A percentile compares a stretch with the other conserved stretches of the same genome.
Conservation (phyloP, 2,329 filamentous ascomycete genomes). For the Neurospora sp. region DNA sequence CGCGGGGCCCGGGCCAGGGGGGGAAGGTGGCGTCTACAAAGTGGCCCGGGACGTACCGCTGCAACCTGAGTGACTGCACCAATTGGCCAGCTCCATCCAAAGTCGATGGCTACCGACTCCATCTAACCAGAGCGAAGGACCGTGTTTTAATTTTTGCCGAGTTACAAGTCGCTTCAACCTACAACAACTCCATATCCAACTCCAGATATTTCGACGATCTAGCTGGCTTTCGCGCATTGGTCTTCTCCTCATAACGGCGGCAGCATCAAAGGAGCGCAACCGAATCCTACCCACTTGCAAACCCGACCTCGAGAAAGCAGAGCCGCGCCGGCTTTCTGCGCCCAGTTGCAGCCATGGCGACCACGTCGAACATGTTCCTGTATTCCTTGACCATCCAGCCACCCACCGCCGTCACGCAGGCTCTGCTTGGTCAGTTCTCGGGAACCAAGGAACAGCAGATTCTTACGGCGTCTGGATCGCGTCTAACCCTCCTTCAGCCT, state of each 20-base stretch:
- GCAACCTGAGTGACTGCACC: neutral
- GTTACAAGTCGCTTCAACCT: neutral
- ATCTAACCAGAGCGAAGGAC: neutral
- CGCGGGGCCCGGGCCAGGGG: neutral
- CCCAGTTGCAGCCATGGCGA: constrained; percentile 63
- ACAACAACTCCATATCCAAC: no score
- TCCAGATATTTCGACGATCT: neutral
- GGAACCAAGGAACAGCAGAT: constrained; percentile 98
- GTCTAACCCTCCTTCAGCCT: constrained; percentile 76
- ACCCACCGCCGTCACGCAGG: constrained; percentile 79
- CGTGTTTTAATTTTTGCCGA: neutral
- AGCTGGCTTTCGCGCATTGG: neutral
- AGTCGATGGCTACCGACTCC: neutral
- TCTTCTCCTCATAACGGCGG: neutral
- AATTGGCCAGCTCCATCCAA: neutral
- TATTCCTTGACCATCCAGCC: constrained; percentile 95
- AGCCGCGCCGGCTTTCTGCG: constrained; percentile 43
- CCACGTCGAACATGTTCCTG: constrained; percentile 96
- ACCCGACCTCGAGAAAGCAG: constrained; percentile 5
- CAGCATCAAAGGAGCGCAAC: neutral
- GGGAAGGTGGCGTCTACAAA: neutral
- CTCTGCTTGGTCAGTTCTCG: constrained; percentile 88
- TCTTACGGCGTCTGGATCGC: constrained; percentile 83
- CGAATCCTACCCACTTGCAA: neutral
- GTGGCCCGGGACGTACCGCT: neutral